These are phyloP conservation scores for Chytriomyces sp. DNA, from an alignment of 192 early-diverging fungal species.

Conservation along the genomic window DNA sequence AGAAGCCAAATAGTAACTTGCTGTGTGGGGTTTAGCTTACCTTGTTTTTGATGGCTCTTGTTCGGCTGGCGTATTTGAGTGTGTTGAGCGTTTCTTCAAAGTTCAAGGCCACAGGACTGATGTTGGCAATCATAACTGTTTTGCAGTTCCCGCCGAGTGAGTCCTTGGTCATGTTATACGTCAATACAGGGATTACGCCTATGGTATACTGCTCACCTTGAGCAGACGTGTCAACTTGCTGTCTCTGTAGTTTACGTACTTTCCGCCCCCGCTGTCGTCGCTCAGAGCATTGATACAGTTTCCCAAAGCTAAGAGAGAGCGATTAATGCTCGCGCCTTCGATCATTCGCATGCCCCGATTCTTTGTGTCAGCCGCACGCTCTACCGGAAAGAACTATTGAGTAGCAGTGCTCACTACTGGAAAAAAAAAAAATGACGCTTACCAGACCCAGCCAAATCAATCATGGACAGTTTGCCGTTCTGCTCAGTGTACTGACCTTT, in stretches of 20 bases:
- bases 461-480: slow-evolving; percentile 63
- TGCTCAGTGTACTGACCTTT: slow-evolving; percentile 37
- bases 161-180: slow-evolving; percentile 42
- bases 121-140: slow-evolving; percentile 82
- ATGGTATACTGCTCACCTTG: slow-evolving; percentile 49
- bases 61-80: slow-evolving; percentile 77
- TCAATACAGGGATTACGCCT: background rate
- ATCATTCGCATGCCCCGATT: slow-evolving; percentile 70
- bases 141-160: slow-evolving; percentile 81
- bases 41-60: slow-evolving; percentile 73
- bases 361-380: slow-evolving; percentile 66
- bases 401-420: background rate
- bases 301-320: slow-evolving; percentile 72
- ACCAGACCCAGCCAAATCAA: slow-evolving; percentile 78
- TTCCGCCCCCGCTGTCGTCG: slow-evolving; percentile 53
- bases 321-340: slow-evolving; percentile 82
- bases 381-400: slow-evolving; percentile 35
- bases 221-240: slow-evolving; percentile 74
- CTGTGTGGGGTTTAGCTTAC: slow-evolving; percentile 29
- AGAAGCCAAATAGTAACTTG: no score
- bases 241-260: slow-evolving; percentile 78
- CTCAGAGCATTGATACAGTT: slow-evolving; percentile 78
- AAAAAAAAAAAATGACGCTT: slow-evolving; percentile 37
- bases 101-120: slow-evolving; percentile 66
- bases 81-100: slow-evolving; percentile 82